Evolutionary conservation across 2,329 filamentous ascomycete species (phyloP).

Genomic region (Neonectria faginata): DNA sequence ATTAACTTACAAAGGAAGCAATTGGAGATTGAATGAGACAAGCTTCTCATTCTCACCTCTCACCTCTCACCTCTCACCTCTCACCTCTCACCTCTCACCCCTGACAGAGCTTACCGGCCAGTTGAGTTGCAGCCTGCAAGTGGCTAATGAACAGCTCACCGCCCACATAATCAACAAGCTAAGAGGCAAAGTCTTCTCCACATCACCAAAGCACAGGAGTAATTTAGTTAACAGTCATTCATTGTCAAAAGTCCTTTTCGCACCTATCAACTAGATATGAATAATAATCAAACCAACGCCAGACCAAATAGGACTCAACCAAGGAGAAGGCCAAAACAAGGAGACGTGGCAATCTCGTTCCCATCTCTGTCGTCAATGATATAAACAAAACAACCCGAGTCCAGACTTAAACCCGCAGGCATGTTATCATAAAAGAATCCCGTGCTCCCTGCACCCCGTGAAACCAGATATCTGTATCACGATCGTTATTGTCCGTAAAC

Average conservation of each 20-base stretch:
- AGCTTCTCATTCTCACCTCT: not conserved
- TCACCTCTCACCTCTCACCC: no score
- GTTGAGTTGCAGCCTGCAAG: not conserved
- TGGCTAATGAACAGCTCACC: not conserved
- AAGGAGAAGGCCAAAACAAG: constrained; percentile 6
- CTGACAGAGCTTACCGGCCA: no score
- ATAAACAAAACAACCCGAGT: constrained; percentile 12
- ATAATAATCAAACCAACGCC: not conserved
- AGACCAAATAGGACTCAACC: constrained; percentile 15
- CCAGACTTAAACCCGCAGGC: constrained; percentile 22
- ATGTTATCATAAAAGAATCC: constrained; percentile 25
- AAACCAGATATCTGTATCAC: constrained; percentile 15
- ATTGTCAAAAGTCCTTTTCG: not conserved
- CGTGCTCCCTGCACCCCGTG: constrained; percentile 10
- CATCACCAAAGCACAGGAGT: not conserved
- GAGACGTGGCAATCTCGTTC: constrained; percentile 10
- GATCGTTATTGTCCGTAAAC: constrained; percentile 47
- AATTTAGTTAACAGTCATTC: not conserved
- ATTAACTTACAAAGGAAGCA: no score
- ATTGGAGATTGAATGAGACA: not conserved
- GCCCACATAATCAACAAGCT: not conserved
- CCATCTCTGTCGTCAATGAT: constrained; percentile 6
- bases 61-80: no score
- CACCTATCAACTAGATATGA: constrained; percentile 5
- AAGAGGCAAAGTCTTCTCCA: not conserved